Base-by-base conservation (phyloP, 805 yeast genomes). In the Myxozyma lipomycoides region DNA sequence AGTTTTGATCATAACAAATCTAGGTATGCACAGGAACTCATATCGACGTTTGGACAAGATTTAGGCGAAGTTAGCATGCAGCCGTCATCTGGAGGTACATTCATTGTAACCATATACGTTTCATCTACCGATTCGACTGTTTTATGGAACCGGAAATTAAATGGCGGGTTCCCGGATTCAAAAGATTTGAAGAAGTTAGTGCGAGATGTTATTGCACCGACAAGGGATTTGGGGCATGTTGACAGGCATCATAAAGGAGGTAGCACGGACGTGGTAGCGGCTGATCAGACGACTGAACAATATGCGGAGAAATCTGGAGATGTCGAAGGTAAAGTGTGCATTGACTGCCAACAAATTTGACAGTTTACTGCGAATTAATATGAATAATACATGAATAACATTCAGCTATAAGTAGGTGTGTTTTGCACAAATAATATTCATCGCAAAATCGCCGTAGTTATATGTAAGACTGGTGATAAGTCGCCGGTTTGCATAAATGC, bases 101-200 rank as follows among this genome's bases (percentile, higher is more conserved):
- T 88, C 63, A 72, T 74, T 49, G 78, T 90, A 17, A 70, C 72
- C 18, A 74, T 82, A 50, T 73, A 74, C 54, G 67, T 62, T 19
- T 63, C 67, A 1, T 71, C 63, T 2, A 12, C 32, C 32, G 69
- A 65, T 22, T 61, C 67, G 38, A 66, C 68, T 1, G 51, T 64
- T 10, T 53, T 83, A 3, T 83, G 87, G 87, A 86, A 83, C 58
- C 69, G 89, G n/a, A 72, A 68, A 17, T 56, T 54, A 12, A 69
- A 78, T 45, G 86, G 79, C 32, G 95, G 96, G 30, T 88, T 88
- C 65, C 96, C 96, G 53, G 96, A 89, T 64, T 79, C 91, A 17
- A 89, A 88, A 64, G 76, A 79, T 15, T 68, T 89, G 56, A 88
- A 89, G 67, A 82, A 81, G 52, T 70, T 76, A 45, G 78, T 88